These are phyloP conservation scores for Panicum hallii DNA, from an alignment of 202 grass and related monocot genomes.

Conservation along the genomic window DNA sequence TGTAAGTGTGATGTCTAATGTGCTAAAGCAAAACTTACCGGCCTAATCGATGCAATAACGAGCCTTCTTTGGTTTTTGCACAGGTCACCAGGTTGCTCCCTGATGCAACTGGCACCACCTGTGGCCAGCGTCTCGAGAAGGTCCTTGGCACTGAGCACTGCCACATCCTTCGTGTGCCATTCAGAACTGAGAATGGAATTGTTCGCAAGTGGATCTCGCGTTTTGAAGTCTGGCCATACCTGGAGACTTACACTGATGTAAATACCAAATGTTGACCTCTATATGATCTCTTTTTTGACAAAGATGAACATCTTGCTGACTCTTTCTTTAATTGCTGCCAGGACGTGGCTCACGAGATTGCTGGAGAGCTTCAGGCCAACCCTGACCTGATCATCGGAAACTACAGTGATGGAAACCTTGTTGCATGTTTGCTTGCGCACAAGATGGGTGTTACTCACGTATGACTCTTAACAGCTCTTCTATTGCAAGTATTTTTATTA, in stretches of 20 bases:
- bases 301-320: constrained; percentile 25
- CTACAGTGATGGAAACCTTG: constrained; percentile 99
- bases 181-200: constrained; percentile 88
- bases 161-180: constrained; percentile 95
- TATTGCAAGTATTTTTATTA: background rate
- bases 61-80: background rate
- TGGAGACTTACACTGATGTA: constrained; percentile 98
- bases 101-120: constrained; percentile 94
- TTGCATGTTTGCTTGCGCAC: constrained; percentile 91
- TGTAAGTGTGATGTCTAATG: constrained; percentile 58
- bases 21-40: background rate
- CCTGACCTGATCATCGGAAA: constrained; percentile 96
- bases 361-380: constrained; percentile 88
- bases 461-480: background rate
- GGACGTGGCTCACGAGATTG: constrained; percentile 95
- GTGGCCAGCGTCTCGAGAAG: constrained; percentile 94
- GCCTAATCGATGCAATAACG: background rate
- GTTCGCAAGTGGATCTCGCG: constrained; percentile 99
- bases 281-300: background rate
- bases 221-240: constrained; percentile 99
- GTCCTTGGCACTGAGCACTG: constrained; percentile 96
- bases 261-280: background rate
- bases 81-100: constrained; percentile 97
- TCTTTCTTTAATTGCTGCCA: constrained; percentile 41
- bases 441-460: constrained; percentile 97